Base-by-base conservation (phyloP, 2,329 filamentous ascomycete genomes). In the Colletotrichum abscissum region DNA sequence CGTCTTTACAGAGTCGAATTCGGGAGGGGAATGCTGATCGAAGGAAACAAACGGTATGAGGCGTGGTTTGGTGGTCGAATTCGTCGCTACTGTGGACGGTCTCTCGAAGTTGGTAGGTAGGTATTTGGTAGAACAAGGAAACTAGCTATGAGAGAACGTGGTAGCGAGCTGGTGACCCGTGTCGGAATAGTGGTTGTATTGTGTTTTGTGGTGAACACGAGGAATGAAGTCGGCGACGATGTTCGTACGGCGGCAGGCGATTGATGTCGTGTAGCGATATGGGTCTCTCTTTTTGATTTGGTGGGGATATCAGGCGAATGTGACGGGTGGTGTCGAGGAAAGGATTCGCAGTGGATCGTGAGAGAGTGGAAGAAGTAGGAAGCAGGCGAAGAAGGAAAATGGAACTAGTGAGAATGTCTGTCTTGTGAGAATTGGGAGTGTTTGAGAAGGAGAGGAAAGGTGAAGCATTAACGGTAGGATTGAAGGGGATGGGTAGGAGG, bases 391-490 rank as follows among this genome's bases (percentile, higher is more conserved):
- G 59, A 33, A 64, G 30, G 59, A 33, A 54, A 38, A 68, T 35
- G 33, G n/a, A n/a, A 24, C 33, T 38, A 14, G 57, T 30, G n/a
- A 38, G 8, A n/a, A 49, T n/a, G 42, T 49, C 42, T 28, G 54
- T 52, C 24, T 63, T 46, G 30, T 55, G 69, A 42, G 62, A 38
- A 42, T 71, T 54, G 66, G 63, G 22, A 54, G 54, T 55, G 56
- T 49, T 56, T 55, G 57, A 63, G 66, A 56, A 63, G 33, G 46
- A 54, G 56, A 66, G 46, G 56, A 30, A 54, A 69, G 64, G 57
- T 73, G 69, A 73, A 62, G 71, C 71, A 67, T 65, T 52, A 52
- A 46, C 56, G 62, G 60, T n/a, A 62, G 60, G 67, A 71, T 67
- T 56, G 67, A 73, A 54, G 71, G 56, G 28, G 30, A 68, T 57